phyloP scores from a whole-genome alignment of 331 rosid species.

The Ulmus americana region DNA sequence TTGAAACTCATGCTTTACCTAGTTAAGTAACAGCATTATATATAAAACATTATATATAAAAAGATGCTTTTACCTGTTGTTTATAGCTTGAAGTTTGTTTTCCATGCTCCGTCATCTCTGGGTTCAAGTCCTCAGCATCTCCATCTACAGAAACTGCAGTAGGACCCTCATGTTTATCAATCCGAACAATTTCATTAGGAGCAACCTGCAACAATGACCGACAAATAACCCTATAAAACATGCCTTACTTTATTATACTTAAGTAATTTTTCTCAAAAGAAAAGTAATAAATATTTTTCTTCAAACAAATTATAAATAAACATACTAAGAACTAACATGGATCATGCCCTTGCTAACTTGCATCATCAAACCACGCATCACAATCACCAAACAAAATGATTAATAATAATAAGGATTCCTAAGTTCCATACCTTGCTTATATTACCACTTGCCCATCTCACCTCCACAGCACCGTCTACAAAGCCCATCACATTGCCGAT shows the following conservation, averaged over 20 bases:
- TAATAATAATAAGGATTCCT: constrained; percentile 1
- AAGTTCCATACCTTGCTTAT: constrained; percentile 54
- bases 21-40: constrained; percentile 1
- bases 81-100: constrained; percentile 32
- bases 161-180: constrained; percentile 63
- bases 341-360: background rate
- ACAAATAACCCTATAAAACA: background rate
- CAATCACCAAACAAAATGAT: constrained; percentile 16
- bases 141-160: constrained; percentile 43
- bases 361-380: constrained; percentile 21
- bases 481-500: constrained; percentile 70
- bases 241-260: background rate
- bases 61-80: constrained; percentile 46
- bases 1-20: background rate
- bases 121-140: constrained; percentile 44
- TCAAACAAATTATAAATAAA: no score
- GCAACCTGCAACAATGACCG: constrained; percentile 49
- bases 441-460: constrained; percentile 83
- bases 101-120: constrained; percentile 41
- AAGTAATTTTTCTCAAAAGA: no score
- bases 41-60: background rate
- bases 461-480: constrained; percentile 66
- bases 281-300: no score
- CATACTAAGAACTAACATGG: background rate
- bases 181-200: constrained; percentile 60